Percentiles rank a stretch among this genome's conserved stretches.
These are phyloP conservation scores for Castanospermum australe DNA, from an alignment of 306 rosid genomes.

Conservation along the genomic window DNA sequence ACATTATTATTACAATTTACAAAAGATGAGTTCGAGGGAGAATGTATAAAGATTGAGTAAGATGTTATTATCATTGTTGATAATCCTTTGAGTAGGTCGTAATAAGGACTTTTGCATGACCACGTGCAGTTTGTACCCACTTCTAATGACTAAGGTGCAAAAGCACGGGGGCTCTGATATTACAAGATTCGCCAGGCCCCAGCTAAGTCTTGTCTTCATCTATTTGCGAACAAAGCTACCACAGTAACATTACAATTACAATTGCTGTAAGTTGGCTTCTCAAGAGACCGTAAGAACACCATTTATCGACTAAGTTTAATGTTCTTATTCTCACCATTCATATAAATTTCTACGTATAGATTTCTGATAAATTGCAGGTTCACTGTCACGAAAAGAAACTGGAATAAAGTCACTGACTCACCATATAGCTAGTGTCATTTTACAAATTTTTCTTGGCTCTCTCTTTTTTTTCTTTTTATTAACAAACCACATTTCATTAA, in stretches of 20 bases:
- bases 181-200: constrained; percentile 24
- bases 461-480: too few relatives aligned
- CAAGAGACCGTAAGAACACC: not conserved
- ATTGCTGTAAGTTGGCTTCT: not conserved
- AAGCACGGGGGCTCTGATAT: constrained; percentile 26
- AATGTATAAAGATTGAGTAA: not conserved
- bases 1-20: not conserved
- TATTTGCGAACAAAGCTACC: not conserved
- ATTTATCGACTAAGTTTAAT: not conserved
- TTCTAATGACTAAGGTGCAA: constrained; percentile 4
- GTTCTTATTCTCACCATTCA: not conserved
- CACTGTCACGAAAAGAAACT: too few relatives aligned
- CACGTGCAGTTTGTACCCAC: constrained; percentile 35
- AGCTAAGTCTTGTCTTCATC: not conserved
- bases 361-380: too few relatives aligned
- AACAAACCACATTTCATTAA: too few relatives aligned
- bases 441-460: too few relatives aligned
- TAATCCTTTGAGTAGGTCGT: not conserved
- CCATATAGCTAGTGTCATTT: too few relatives aligned
- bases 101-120: not conserved
- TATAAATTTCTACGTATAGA: too few relatives aligned
- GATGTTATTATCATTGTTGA: not conserved
- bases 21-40: not conserved
- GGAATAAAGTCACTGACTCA: too few relatives aligned
- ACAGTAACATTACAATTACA: not conserved